Conservation (phyloP, 1,284 basidiomycete genomes). For the Boletus sp. region DNA sequence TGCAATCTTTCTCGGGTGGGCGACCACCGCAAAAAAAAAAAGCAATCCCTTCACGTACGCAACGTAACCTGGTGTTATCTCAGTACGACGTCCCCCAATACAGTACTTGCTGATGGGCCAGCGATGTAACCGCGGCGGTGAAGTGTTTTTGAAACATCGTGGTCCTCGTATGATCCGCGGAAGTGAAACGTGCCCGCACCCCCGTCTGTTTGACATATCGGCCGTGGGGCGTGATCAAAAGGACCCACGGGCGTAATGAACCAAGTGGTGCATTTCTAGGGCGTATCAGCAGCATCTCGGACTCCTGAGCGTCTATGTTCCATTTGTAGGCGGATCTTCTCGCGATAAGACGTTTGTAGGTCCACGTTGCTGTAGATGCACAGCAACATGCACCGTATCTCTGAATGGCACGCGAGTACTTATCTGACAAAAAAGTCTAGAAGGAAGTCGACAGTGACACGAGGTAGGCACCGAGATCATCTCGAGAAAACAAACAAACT, state of each 20-base stretch:
- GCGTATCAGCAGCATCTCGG: neutral
- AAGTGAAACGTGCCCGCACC: neutral
- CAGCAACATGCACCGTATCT: neutral
- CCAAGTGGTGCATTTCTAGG: neutral
- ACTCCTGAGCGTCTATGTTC: neutral
- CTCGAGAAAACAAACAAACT: slow-evolving; percentile 13
- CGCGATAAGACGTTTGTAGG: slow-evolving; percentile 23
- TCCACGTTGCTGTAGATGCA: slow-evolving; percentile 23
- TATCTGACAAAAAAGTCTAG: neutral
- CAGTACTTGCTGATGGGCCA: slow-evolving; percentile 6
- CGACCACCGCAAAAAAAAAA: neutral
- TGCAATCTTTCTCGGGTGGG: neutral
- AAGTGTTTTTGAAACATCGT: neutral
- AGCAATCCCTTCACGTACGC: neutral
- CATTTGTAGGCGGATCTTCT: slow-evolving; percentile 7
- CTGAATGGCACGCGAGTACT: neutral
- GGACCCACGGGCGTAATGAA: neutral
- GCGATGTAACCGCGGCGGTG: slow-evolving; percentile 12
- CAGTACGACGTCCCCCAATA: slow-evolving; percentile 3
- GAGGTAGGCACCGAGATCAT: slow-evolving; percentile 7
- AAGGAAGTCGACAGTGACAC: slow-evolving; percentile 11
- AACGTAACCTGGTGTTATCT: slow-evolving; percentile 25
- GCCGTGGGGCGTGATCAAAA: neutral
- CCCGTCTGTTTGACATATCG: neutral
- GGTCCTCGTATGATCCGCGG: slow-evolving; percentile 9